A percentile compares a stretch with the other conserved stretches of the same genome.
Evolutionary conservation across 331 rosid genomes (phyloP).

Genomic region (Quercus tomentella): DNA sequence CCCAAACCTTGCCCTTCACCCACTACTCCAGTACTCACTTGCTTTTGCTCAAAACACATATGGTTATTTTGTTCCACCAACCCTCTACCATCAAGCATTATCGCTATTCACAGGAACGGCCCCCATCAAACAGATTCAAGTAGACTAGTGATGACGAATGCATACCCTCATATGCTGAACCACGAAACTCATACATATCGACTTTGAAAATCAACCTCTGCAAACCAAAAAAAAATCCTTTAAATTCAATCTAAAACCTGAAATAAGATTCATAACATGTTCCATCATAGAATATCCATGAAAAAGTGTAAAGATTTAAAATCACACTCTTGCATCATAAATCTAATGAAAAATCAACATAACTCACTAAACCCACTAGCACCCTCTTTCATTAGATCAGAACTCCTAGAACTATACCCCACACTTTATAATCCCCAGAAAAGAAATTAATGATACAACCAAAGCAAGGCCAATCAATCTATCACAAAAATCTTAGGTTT

Average conservation of each 20-base stretch:
- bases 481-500: neutral
- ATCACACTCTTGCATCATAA: neutral
- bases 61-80: constrained; percentile 25
- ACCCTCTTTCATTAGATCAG: neutral
- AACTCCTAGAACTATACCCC: neutral
- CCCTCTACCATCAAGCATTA: constrained; percentile 19
- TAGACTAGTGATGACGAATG: constrained; percentile 22
- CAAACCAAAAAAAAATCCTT: constrained; percentile 10
- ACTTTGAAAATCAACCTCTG: constrained; percentile 39
- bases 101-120: constrained; percentile 25
- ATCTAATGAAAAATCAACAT: neutral
- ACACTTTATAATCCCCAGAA: neutral
- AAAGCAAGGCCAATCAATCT: neutral
- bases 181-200: constrained; percentile 21
- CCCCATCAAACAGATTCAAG: constrained; percentile 35
- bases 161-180: constrained; percentile 19
- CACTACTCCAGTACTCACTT: constrained; percentile 29
- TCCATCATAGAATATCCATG: neutral
- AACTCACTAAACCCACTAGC: neutral
- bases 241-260: constrained; percentile 8
- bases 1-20: constrained; percentile 40
- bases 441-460: neutral
- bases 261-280: neutral
- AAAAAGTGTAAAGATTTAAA: neutral
- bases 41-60: constrained; percentile 28